Conservation (phyloP, 352 stramenopile genomes). For the Pythium scleroteichum region DNA sequence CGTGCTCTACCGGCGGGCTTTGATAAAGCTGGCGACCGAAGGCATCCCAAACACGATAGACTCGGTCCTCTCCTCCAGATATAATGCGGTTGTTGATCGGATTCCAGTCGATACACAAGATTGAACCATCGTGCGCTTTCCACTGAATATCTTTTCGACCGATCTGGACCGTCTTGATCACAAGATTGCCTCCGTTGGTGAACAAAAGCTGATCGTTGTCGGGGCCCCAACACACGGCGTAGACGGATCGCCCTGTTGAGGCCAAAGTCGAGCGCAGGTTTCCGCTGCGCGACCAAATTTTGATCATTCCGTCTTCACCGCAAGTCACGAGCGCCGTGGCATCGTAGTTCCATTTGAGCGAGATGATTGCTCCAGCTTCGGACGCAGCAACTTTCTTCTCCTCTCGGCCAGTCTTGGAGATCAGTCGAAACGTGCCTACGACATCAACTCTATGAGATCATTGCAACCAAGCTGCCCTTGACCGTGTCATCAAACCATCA, state of each 20-base stretch:
- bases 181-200: slow-evolving; percentile 82
- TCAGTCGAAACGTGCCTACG: slow-evolving; percentile 71
- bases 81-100: slow-evolving; percentile 91
- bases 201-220: slow-evolving; percentile 92
- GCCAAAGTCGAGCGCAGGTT: slow-evolving; percentile 89
- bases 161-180: slow-evolving; percentile 92
- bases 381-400: slow-evolving; percentile 91
- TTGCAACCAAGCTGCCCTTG: neutral
- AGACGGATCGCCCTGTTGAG: slow-evolving; percentile 78
- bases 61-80: slow-evolving; percentile 91
- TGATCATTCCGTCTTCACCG: slow-evolving; percentile 93
- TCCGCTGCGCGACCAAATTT: slow-evolving; percentile 89
- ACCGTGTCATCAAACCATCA: slow-evolving; percentile 41
- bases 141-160: slow-evolving; percentile 87
- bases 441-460: neutral
- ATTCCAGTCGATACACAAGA: slow-evolving; percentile 94
- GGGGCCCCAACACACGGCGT: slow-evolving; percentile 90
- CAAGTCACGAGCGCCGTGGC: slow-evolving; percentile 89
- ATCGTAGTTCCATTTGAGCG: slow-evolving; percentile 93
- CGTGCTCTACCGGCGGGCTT: slow-evolving; percentile 77
- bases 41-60: slow-evolving; percentile 92
- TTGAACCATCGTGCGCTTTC: slow-evolving; percentile 90
- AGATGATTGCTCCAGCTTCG: slow-evolving; percentile 83
- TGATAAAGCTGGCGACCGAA: slow-evolving; percentile 92
- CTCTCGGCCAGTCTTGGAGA: slow-evolving; percentile 88